Evolutionary conservation across 306 rosid species (phyloP).

Genomic region (Trifolium fragiferum): DNA sequence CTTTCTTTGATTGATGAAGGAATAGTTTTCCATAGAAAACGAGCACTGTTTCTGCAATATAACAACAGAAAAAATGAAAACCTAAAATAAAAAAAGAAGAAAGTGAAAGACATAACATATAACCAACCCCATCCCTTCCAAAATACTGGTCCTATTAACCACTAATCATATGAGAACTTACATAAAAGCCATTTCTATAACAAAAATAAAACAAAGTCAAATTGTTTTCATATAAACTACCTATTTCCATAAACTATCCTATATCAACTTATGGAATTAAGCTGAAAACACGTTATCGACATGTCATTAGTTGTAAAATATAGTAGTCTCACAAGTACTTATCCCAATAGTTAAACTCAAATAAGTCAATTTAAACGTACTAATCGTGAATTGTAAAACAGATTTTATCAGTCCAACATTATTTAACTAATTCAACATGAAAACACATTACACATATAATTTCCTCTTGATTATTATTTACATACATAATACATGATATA

Average conservation of each 20-base stretch:
- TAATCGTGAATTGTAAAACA: background rate
- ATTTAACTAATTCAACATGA: constrained; percentile 10
- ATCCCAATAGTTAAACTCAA: background rate
- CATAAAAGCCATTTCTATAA: background rate
- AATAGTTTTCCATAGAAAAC: constrained; percentile 89
- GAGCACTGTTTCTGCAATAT: constrained; percentile 82
- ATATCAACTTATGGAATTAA: background rate
- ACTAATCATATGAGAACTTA: background rate
- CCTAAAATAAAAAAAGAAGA: background rate
- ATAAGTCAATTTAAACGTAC: background rate
- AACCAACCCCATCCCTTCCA: constrained; percentile 6
- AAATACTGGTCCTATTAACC: background rate
- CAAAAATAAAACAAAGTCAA: background rate
- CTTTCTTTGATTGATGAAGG: constrained; percentile 69
- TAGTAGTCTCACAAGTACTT: background rate
- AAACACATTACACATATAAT: background rate
- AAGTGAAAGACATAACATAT: background rate
- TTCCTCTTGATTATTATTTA: background rate
- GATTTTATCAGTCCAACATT: background rate
- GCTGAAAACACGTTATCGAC: background rate
- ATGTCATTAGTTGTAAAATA: background rate
- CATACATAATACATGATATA: background rate
- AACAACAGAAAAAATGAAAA: constrained; percentile 41
- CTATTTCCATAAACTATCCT: background rate
- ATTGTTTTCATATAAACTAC: background rate